phyloP scores from a whole-genome alignment of 805 yeast species.

The Schwanniomyces sp. region DNA sequence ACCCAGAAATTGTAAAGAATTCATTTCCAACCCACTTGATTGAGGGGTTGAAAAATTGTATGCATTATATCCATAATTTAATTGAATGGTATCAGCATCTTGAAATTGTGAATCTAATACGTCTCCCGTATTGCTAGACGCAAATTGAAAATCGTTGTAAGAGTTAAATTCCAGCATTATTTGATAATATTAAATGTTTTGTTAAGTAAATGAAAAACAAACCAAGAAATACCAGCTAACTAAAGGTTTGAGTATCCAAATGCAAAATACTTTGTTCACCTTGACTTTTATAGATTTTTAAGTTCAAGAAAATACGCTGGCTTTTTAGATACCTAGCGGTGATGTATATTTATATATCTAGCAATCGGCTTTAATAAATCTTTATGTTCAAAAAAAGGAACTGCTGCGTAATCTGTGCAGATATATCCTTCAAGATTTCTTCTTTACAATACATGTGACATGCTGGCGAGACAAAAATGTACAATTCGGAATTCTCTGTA shows the following conservation, averaged over 20 bases:
- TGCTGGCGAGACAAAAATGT: neutral
- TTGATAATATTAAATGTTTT: neutral
- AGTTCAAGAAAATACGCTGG: neutral
- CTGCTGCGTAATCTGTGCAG: neutral
- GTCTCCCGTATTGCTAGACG: neutral
- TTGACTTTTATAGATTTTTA: neutral
- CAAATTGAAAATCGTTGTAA: neutral
- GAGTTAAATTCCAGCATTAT: neutral
- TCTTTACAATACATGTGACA: neutral
- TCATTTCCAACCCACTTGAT: neutral
- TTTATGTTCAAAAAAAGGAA: neutral
- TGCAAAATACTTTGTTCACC: neutral
- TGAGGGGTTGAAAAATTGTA: neutral
- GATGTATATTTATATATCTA: neutral
- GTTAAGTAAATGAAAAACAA: neutral
- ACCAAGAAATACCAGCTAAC: neutral
- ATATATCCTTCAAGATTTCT: neutral
- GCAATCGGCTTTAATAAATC: neutral
- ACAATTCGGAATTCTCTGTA: neutral
- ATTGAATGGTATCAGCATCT: neutral
- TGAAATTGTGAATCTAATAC: neutral
- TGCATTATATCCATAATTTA: neutral
- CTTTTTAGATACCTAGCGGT: neutral
- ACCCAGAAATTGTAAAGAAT: neutral
- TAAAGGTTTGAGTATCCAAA: neutral